Percentiles rank a stretch among this genome's conserved stretches.
These are phyloP conservation scores for Penicillium sp. DNA, from an alignment of 2,329 filamentous ascomycete genomes.

Conservation along the genomic window DNA sequence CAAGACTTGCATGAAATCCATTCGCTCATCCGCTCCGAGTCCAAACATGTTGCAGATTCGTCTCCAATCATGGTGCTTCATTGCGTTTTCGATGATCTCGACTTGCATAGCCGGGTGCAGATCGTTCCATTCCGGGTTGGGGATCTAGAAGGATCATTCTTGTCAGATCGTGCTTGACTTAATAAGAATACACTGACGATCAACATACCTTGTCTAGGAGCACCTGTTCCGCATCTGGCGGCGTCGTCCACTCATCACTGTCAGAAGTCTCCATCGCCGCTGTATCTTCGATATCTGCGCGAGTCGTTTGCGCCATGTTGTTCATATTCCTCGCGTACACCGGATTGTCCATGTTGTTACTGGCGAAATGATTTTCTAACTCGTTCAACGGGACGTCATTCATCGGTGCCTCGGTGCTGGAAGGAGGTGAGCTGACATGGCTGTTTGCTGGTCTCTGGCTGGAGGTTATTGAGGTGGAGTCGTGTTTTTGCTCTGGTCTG, in stretches of 20 bases:
- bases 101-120: constrained; percentile 32
- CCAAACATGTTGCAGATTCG: constrained; percentile 25
- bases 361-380: constrained; percentile 25
- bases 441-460: neutral
- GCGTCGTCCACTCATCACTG: constrained; percentile 12
- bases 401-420: neutral
- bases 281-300: neutral
- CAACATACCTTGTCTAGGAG: constrained; percentile 12
- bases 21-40: constrained; percentile 24
- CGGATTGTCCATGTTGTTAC: constrained; percentile 29
- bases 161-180: neutral
- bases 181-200: neutral
- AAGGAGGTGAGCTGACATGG: neutral
- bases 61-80: constrained; percentile 21
- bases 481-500: constrained; percentile 6
- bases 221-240: constrained; percentile 4
- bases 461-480: neutral
- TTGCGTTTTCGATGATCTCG: constrained; percentile 37
- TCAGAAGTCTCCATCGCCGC: constrained; percentile 15
- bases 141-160: constrained; percentile 1
- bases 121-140: constrained; percentile 32
- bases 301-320: constrained; percentile 13
- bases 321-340: constrained; percentile 31
- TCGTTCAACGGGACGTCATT: neutral
- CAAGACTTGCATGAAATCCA: constrained; percentile 18